These are phyloP conservation scores for Phalaenopsis aphrodite DNA, from an alignment of 106 monocot genomes.

Conservation along the genomic window DNA sequence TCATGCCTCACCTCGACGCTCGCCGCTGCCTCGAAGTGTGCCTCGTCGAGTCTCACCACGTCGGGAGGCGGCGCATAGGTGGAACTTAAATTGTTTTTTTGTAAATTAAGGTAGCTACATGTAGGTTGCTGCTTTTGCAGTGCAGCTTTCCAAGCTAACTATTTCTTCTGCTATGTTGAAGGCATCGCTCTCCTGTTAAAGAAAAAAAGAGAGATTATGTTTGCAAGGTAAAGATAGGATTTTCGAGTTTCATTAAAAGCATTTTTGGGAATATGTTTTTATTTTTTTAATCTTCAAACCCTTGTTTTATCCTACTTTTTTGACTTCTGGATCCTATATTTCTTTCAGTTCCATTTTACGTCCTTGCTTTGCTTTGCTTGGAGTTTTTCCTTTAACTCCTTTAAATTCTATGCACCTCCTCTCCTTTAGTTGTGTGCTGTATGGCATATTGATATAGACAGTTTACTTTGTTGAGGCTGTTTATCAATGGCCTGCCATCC, in stretches of 20 bases:
- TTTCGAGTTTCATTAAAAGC: not conserved
- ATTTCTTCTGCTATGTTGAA: conserved; percentile 73
- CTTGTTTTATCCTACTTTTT: not conserved
- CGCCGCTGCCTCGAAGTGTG: conserved; percentile 29
- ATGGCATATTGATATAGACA: not conserved
- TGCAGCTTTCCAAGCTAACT: conserved; percentile 71
- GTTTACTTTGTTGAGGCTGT: not conserved
- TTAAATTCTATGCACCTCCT: not conserved
- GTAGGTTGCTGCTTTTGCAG: conserved; percentile 59
- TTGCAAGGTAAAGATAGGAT: conserved; percentile 84
- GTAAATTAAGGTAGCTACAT: conserved; percentile 33
- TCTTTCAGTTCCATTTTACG: not conserved
- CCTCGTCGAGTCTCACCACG: conserved; percentile 49
- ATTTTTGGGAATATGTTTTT: not conserved
- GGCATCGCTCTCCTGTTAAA: conserved; percentile 93
- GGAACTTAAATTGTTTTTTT: conserved; percentile 59
- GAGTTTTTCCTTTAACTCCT: not conserved
- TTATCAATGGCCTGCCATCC: not conserved
- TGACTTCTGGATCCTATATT: not conserved
- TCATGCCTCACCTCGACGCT: conserved; percentile 44
- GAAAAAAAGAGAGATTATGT: conserved; percentile 99
- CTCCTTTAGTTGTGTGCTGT: not conserved
- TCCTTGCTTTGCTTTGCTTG: not conserved
- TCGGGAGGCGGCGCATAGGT: conserved; percentile 85
- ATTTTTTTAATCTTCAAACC: not conserved